phyloP scores from a whole-genome alignment of 495 filamentous ascomycete genomes.

The Delitschia confertaspora region DNA sequence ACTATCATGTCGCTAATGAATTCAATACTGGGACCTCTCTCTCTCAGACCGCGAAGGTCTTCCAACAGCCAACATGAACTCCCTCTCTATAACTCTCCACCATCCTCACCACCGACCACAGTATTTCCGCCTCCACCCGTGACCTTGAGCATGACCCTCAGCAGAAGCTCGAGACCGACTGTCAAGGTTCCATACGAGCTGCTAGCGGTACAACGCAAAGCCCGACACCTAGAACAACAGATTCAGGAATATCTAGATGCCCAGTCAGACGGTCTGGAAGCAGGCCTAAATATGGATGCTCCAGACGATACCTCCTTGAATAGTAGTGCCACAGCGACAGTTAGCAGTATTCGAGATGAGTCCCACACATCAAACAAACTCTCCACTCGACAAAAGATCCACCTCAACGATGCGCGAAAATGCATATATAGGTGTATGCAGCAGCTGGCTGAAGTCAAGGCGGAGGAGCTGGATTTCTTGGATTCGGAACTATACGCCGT shows the following conservation, averaged over 20 bases:
- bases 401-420: conserved; percentile 55
- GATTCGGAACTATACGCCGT: conserved; percentile 47
- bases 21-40: conserved; percentile 20
- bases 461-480: conserved; percentile 58
- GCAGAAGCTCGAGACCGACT: conserved; percentile 17
- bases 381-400: conserved; percentile 48
- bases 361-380: conserved; percentile 32
- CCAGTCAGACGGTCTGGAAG: conserved; percentile 65
- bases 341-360: conserved; percentile 28
- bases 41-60: conserved; percentile 16
- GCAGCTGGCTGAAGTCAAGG: conserved; percentile 61
- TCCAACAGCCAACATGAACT: conserved; percentile 22
- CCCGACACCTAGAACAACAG: conserved; percentile 58
- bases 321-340: conserved; percentile 44
- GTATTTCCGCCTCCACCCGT: conserved; percentile 23
- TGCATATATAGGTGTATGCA: conserved; percentile 64
- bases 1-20: conserved; percentile 17
- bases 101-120: conserved; percentile 7
- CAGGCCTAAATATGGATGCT: conserved; percentile 38
- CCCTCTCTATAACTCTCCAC: conserved; percentile 9
- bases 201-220: conserved; percentile 42
- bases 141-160: conserved; percentile 12
- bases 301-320: conserved; percentile 38
- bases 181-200: conserved; percentile 28
- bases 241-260: conserved; percentile 77